Evolutionary conservation across 176 grass and related monocot genomes (phyloP).

Genomic region (Oryza glumipatula): DNA sequence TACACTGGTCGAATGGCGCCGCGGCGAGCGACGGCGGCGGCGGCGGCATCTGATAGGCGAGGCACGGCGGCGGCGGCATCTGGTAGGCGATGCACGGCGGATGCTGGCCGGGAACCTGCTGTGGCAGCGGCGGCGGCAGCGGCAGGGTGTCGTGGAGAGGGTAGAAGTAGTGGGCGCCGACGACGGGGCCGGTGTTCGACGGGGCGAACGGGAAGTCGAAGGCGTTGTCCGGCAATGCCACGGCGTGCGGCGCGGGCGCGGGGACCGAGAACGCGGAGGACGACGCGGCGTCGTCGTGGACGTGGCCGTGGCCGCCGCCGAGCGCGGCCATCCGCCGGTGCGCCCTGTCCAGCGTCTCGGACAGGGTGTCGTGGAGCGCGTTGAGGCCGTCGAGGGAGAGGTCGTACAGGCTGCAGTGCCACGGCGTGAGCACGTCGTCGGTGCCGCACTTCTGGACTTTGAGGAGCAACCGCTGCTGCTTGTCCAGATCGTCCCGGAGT

Average conservation of each 20-base stretch:
- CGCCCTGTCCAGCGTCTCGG: neutral
- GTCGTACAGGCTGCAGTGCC: slow-evolving; percentile 5
- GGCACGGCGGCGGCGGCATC: neutral
- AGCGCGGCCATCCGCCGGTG: slow-evolving; percentile 1
- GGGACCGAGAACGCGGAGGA: neutral
- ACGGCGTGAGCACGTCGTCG: neutral
- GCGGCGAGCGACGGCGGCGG: neutral
- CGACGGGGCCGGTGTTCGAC: neutral
- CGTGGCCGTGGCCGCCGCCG: neutral
- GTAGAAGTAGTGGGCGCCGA: neutral
- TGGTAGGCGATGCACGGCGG: neutral
- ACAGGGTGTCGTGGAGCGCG: neutral
- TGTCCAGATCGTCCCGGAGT: slow-evolving; percentile 30
- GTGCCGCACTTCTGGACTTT: slow-evolving; percentile 1
- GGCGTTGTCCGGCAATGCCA: neutral
- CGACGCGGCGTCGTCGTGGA: neutral
- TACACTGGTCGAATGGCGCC: neutral
- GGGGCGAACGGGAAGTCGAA: neutral
- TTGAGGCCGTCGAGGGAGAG: neutral
- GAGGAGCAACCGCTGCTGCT: slow-evolving; percentile 26
- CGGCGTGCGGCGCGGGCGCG: neutral
- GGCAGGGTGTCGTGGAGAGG: neutral
- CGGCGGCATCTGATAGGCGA: neutral
- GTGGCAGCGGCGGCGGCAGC: slow-evolving; percentile 4
- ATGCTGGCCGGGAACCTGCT: neutral